Evolutionary conservation across 169 alveolate species (phyloP), one percentile per base, ranked within the genome.

Genomic region (Cryptosporidium tyzzeri): DNA sequence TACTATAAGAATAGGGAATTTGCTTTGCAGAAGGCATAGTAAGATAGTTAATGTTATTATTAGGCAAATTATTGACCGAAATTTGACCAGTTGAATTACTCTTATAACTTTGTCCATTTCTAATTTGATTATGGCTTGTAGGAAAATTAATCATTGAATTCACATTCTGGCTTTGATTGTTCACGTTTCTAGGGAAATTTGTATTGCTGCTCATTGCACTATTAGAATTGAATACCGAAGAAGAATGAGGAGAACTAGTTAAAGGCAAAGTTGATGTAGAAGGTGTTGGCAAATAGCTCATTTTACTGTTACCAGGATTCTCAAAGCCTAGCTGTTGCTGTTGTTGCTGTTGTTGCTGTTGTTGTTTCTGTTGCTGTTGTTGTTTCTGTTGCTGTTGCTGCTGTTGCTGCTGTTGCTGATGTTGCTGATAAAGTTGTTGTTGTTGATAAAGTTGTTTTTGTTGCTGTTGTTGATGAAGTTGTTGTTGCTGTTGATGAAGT

Each of bases 1-100:
- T 45, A 86, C 67, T 74, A 41, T 89, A 44, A 45, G 21, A 9
- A 86, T 70, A 37, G 85, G 41, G 59, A 10, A n/a, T n/a, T 31
- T 73, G 59, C 7, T 53, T 31, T 33, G 10, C 59, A 31, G 37
- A 6, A 10, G 31, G 68, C 31, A 70, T n/a, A 29, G 48, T 26
- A 6, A 48, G 58, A 45, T 45, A 44, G 33, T 50, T 70, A 41
- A 41, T 9, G 84, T 23, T 51, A 9, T 9, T 18, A 70, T 14
- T 14, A 18, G 21, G 4, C 48, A 71, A 9, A 50, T 23, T 51
- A 26, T n/a, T n/a, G 12, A 62, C 35, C 2, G 55, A 33, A 10
- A 73, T 59, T 37, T 73, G 70, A 3, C 70, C 58, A 39, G 70
- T 55, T 1, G 86, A 73, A 26, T 58, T 73, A 26, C 55, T 35